Evolutionary conservation across 345 rosid genomes (phyloP).

Genomic region (Alliaria petiolata): DNA sequence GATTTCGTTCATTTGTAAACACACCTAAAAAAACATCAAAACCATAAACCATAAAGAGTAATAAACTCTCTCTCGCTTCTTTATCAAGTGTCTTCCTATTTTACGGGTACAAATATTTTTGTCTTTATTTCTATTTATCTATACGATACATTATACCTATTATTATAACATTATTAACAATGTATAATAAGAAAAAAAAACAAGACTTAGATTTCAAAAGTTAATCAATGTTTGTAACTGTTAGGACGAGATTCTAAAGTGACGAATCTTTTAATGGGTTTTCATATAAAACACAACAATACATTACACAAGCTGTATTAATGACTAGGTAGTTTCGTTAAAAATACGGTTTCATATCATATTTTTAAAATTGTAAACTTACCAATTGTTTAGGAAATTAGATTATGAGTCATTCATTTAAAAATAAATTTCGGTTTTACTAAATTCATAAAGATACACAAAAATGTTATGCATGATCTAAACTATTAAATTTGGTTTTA

Average conservation of each 20-base stretch:
- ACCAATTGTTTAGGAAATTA: not conserved
- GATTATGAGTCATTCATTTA: not conserved
- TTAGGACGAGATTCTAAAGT: conserved; percentile 23
- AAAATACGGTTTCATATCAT: not conserved
- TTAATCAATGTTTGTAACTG: conserved; percentile 27
- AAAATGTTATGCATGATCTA: not conserved
- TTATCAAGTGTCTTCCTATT: too few species aligned
- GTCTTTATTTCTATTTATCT: too few species aligned
- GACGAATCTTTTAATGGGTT: conserved; percentile 1
- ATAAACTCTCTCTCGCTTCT: too few species aligned
- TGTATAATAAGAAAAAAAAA: not conserved
- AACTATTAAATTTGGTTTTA: not conserved
- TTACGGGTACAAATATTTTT: too few species aligned
- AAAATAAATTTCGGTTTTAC: not conserved
- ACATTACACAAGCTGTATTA: not conserved
- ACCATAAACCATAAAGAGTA: too few species aligned
- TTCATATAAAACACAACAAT: not conserved
- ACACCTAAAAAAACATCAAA: too few species aligned
- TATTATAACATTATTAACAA: too few species aligned
- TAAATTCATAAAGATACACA: too few species aligned
- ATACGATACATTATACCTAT: too few species aligned
- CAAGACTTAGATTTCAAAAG: conserved; percentile 22
- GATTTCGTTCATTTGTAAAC: too few species aligned
- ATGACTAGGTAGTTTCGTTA: not conserved
- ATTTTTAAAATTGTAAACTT: not conserved